phyloP scores from a whole-genome alignment of 495 filamentous ascomycete genomes.

The Amniculicola lignicola region DNA sequence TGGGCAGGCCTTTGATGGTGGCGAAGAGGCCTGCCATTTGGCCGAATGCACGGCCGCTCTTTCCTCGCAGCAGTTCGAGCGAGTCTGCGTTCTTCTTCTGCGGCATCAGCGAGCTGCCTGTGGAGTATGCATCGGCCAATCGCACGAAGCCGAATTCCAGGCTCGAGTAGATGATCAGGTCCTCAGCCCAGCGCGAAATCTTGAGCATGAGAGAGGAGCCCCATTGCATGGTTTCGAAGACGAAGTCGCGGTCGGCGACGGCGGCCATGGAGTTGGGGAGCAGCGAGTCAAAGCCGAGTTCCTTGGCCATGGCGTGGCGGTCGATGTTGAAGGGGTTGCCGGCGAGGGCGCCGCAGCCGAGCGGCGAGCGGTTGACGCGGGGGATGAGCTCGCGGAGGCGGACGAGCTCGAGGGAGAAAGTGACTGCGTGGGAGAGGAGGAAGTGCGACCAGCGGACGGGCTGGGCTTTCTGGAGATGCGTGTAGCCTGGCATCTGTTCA shows the following conservation, averaged over 20 bases:
- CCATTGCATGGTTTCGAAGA: constrained; percentile 90
- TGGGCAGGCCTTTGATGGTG: constrained; percentile 83
- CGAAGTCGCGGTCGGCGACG: constrained; percentile 84
- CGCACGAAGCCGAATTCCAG: constrained; percentile 80
- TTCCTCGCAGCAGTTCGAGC: constrained; percentile 84
- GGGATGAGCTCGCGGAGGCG: constrained; percentile 70
- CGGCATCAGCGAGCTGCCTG: constrained; percentile 83
- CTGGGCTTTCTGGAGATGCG: constrained; percentile 88
- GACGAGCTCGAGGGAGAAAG: constrained; percentile 75
- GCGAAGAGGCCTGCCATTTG: constrained; percentile 86
- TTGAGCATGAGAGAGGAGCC: constrained; percentile 79
- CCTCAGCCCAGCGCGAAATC: constrained; percentile 82
- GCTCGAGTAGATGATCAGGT: constrained; percentile 83
- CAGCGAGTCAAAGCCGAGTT: constrained; percentile 81
- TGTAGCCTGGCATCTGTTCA: constrained; percentile 65
- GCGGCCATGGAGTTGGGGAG: constrained; percentile 81
- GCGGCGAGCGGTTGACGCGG: constrained; percentile 73
- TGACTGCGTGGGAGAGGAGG: constrained; percentile 74
- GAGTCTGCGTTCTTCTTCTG: constrained; percentile 86
- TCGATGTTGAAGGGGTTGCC: constrained; percentile 91
- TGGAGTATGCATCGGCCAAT: constrained; percentile 82
- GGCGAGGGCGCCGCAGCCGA: constrained; percentile 84
- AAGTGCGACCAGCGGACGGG: constrained; percentile 87
- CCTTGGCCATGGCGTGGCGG: constrained; percentile 79
- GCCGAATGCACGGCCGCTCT: constrained; percentile 79